Base-by-base conservation (phyloP, 345 rosid species). In the Citrus maxima region DNA sequence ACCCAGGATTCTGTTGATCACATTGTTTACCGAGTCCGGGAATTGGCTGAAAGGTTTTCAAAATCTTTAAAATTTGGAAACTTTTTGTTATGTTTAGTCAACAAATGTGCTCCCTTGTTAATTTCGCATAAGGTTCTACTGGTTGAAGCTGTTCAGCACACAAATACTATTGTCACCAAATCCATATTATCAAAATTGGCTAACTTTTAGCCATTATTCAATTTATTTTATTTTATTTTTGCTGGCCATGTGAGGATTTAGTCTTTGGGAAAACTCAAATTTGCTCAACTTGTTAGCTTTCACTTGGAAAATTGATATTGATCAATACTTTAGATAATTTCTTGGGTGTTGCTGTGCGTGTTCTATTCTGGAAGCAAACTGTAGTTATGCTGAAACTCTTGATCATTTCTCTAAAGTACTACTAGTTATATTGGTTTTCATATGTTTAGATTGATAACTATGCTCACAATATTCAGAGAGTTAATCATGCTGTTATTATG, bases 61-160 rank as follows among this genome's bases (percentile, higher is more conserved):
- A 88, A 80, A 59, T 93, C 93, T 38, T 80, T 88, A 61, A 93
- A 88, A 80, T 89, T 93, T 83, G 93, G 96, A 46, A 89, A 91
- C 83, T 91, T 93, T 76, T 76, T 91, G 86, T 78, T 89, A 73
- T 88, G 91, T 75, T 84, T 90, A 34, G 77, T 85, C 69, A 88
- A 84, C 77, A 91, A 84, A 72, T 91, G 90, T 79, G 80, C 83
- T 80, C 80, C 84, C 0, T 56, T 82, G 70, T 79, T 90, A 78
- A 86, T 78, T 51, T 74, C 88, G 70, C 93, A 87, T 64, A 91
- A 88, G 89, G 75, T 77, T 77, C 73, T 78, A 66, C 56, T 90
- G 86, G 78, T 76, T 28, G 87, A 89, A 86, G 84, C 92, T 61
- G 95, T 86, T 73, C 85, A 85, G 74, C 73, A 84, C 72, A 95